Evolutionary conservation across 1,284 basidiomycete genomes (phyloP).

Genomic region (Ganoderma boninense): DNA sequence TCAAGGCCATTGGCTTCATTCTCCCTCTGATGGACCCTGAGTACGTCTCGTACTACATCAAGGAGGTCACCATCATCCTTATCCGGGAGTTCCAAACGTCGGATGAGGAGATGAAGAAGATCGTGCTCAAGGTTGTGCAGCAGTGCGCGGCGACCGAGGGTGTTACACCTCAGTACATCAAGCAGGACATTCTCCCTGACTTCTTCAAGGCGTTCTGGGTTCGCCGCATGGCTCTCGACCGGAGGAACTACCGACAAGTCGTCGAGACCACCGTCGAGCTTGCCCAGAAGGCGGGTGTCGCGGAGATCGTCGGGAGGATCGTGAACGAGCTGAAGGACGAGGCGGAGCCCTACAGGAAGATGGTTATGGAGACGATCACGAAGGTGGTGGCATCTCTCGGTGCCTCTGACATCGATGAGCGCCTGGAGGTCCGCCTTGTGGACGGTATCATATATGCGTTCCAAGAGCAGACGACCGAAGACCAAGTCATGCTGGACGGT

Average conservation of each 20-base stretch:
- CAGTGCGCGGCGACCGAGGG: constrained; percentile 99
- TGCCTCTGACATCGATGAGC: constrained; percentile 96
- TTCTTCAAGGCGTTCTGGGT: constrained; percentile 99
- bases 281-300: constrained; percentile 95
- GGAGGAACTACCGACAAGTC: constrained; percentile 96
- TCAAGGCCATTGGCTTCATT: constrained; percentile 99
- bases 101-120: constrained; percentile 99
- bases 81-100: constrained; percentile 99
- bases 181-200: constrained; percentile 98
- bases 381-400: constrained; percentile 94
- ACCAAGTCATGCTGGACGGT: constrained; percentile 98
- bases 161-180: constrained; percentile 93
- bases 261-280: constrained; percentile 99
- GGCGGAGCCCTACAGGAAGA: constrained; percentile 97
- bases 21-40: constrained; percentile 99
- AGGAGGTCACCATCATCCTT: constrained; percentile 96
- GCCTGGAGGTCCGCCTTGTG: constrained; percentile 92
- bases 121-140: constrained; percentile 98
- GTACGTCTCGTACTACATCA: constrained; percentile 97
- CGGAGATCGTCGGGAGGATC: constrained; percentile 94
- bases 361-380: constrained; percentile 99
- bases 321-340: constrained; percentile 98
- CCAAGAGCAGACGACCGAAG: constrained; percentile 99
- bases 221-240: constrained; percentile 95
- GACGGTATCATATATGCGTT: constrained; percentile 99